phyloP scores from a whole-genome alignment of 345 rosid species.

The Erodium maritimum region DNA sequence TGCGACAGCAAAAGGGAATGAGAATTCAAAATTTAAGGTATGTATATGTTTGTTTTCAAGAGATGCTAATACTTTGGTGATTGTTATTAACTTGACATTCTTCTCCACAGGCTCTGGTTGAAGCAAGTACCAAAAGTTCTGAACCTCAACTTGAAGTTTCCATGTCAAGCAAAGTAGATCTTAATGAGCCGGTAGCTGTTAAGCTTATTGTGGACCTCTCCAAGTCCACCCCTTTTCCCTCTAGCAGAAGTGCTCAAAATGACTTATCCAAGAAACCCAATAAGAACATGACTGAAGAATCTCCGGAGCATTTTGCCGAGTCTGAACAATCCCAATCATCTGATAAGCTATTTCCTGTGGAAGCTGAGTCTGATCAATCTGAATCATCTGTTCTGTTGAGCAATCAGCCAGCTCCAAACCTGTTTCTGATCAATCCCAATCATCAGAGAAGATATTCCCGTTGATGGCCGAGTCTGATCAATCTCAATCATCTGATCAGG shows the following conservation, averaged over 20 bases:
- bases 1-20: conserved; percentile 5
- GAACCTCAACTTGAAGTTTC: conserved; percentile 1
- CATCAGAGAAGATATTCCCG: no score
- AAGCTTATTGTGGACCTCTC: conserved; percentile 17
- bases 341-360: no score
- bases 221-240: conserved; percentile 4
- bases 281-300: conserved; percentile 11
- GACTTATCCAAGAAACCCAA: conserved; percentile 14
- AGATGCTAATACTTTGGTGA: neutral
- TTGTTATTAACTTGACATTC: neutral
- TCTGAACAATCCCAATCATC: no score
- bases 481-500: no score
- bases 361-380: no score
- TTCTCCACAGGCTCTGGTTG: conserved; percentile 3
- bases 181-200: conserved; percentile 11
- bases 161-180: conserved; percentile 1
- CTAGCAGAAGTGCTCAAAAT: neutral
- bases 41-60: neutral
- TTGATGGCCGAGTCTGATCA: no score
- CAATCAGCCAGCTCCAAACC: no score
- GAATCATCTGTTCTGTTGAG: no score
- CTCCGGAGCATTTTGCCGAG: conserved; percentile 14
- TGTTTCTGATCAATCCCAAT: no score
- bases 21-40: conserved; percentile 17
- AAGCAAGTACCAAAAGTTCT: conserved; percentile 4